Evolutionary conservation across 1,139 yeast species (phyloP).

Genomic region (Diutina neorugosa): DNA sequence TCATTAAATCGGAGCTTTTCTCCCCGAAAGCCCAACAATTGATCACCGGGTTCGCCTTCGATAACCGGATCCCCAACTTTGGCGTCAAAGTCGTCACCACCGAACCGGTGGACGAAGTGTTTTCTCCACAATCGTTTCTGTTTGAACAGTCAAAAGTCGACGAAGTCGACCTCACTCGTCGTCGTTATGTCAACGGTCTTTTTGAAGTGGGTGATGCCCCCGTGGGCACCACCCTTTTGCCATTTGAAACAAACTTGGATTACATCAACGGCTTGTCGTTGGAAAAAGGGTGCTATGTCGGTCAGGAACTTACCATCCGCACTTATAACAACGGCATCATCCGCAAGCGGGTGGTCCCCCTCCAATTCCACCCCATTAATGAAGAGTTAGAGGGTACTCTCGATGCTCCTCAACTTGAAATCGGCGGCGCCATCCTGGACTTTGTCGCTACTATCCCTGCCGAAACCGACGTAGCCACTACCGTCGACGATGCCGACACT

Average conservation of each 20-base stretch:
- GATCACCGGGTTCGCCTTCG: constrained; percentile 32
- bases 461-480: not conserved
- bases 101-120: constrained; percentile 8
- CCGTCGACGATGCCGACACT: not conserved
- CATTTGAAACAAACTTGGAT: constrained; percentile 80
- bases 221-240: constrained; percentile 34
- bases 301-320: constrained; percentile 89
- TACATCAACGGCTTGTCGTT: constrained; percentile 71
- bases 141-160: constrained; percentile 12
- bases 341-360: constrained; percentile 72
- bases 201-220: constrained; percentile 48
- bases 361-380: constrained; percentile 25
- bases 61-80: constrained; percentile 59
- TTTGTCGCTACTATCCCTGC: not conserved
- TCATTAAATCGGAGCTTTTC: constrained; percentile 24
- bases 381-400: not conserved
- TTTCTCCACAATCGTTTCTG: constrained; percentile 4
- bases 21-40: constrained; percentile 11
- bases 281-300: constrained; percentile 91
- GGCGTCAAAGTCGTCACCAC: constrained; percentile 57
- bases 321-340: constrained; percentile 76
- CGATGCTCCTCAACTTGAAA: not conserved
- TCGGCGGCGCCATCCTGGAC: not conserved
- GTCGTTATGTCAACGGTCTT: constrained; percentile 51
- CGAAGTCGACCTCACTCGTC: constrained; percentile 23